phyloP scores from a whole-genome alignment of 2,329 filamentous ascomycete species.

The Botrytis hyacinthi region DNA sequence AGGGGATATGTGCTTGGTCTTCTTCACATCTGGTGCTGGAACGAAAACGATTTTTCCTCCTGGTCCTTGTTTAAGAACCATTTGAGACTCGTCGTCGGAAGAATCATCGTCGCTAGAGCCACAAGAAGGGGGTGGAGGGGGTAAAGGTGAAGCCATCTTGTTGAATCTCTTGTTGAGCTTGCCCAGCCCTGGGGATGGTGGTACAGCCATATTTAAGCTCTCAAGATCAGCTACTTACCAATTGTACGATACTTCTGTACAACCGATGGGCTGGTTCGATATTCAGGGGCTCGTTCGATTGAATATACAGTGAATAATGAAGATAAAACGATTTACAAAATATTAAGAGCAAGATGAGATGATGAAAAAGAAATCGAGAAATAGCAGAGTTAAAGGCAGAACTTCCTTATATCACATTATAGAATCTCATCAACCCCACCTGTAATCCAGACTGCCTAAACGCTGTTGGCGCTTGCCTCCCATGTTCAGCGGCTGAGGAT shows the following conservation, averaged over 20 bases:
- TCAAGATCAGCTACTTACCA: neutral
- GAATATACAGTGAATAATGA: constrained; percentile 1
- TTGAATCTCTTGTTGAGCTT: constrained; percentile 5
- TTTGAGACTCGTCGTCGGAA: constrained; percentile 9
- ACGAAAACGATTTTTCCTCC: constrained; percentile 18
- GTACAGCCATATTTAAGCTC: neutral
- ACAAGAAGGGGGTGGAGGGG: neutral
- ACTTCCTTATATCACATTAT: neutral
- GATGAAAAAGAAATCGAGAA: neutral
- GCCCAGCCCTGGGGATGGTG: constrained; percentile 3
- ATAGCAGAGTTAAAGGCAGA: neutral
- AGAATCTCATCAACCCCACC: neutral
- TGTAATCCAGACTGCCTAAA: neutral
- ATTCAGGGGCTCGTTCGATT: neutral
- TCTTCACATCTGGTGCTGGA: constrained; percentile 23
- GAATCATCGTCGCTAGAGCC: constrained; percentile 9
- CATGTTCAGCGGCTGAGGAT: constrained; percentile 15
- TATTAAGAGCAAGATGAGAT: neutral
- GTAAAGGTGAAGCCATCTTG: neutral
- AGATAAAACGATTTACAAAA: neutral
- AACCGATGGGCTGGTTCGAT: neutral
- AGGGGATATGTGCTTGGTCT: constrained; percentile 55
- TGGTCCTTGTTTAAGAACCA: neutral
- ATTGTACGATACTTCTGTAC: neutral
- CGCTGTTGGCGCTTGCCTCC: constrained; percentile 16